Conservation (phyloP, 768 basidiomycete genomes). For the Leccinum arenicola region DNA sequence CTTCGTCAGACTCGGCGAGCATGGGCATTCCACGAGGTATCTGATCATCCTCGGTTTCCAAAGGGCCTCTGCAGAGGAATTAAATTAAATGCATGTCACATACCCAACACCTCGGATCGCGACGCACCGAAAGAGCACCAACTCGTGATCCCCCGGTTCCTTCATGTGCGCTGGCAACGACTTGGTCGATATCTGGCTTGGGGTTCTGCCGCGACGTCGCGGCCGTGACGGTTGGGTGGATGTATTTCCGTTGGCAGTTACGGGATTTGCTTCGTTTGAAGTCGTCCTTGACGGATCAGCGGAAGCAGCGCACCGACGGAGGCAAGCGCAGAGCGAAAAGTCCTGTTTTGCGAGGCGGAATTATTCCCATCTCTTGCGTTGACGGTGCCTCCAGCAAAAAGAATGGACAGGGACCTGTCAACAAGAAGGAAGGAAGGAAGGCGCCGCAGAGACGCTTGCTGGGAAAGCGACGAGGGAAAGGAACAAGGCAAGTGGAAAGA, state of each 20-base stretch:
- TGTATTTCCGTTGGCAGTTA: constrained; percentile 12
- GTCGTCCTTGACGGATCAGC: neutral
- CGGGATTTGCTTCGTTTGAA: neutral
- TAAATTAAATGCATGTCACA: neutral
- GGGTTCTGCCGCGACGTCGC: constrained; percentile 50
- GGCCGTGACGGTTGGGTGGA: neutral
- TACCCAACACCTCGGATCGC: neutral
- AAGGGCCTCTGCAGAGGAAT: constrained; percentile 21
- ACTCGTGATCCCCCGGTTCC: constrained; percentile 79
- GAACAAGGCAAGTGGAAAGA: neutral
- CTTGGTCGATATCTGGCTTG: constrained; percentile 77
- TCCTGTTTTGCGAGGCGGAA: neutral
- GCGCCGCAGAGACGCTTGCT: constrained; percentile 8
- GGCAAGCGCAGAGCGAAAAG: constrained; percentile 21
- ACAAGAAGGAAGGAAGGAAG: neutral
- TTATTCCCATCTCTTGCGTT: neutral
- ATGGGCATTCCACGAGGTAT: constrained; percentile 13
- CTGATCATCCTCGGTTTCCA: constrained; percentile 24
- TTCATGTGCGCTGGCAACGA: constrained; percentile 80
- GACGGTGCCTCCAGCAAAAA: neutral
- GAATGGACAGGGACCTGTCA: neutral
- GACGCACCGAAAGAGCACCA: constrained; percentile 59
- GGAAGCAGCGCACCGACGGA: constrained; percentile 18
- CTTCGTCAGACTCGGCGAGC: constrained; percentile 23
- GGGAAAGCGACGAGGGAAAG: constrained; percentile 3